Base-by-base conservation (phyloP, 495 filamentous ascomycete species). In the Aspergillus olivimuriae region DNA sequence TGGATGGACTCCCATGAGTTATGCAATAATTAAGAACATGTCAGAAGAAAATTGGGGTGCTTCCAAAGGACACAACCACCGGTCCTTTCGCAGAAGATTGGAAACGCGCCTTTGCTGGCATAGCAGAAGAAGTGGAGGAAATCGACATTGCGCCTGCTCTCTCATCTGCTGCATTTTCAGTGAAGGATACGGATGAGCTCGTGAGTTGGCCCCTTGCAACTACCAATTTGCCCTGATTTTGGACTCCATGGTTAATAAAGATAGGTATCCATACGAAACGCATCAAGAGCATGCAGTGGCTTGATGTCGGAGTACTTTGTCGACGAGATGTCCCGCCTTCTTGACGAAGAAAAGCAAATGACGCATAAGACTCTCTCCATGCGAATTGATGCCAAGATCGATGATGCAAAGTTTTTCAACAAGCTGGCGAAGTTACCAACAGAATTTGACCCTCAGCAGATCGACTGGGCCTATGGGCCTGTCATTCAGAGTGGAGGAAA, bases 61-160 rank as follows among this genome's bases (percentile, higher is more conserved):
- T 96, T 22, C 70, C 82, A 26, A 96, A 94, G 58, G 90, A 96
- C 50, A 77, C 68, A 22, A 82, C 90, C 1, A 78, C 76, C 19
- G 94, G 94, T 2, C 89, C 89, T 4, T 96, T 99, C 59, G 81
- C 87, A 54, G 91, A 94, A 50, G 92, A 96, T 55, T 99, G 92
- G 92, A 92, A 87, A 68, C 86, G 85, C 52, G 65, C 80, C 4
- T 90, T 83, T 53, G 72, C 67, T 15, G 82, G 85, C 3, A 77
- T 86, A 47, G 82, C 82, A 28, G 84, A 87, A 55, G 90, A 95
- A 39, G 62, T 86, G 5, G 89, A 97, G 61, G 85, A 95, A 59
- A 81, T 95, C 19, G 94, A 99, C 53, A 84, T 95, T 43, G 70
- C 83, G 8, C 66, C 76, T 11, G 91, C 87, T 4, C 72, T 99